phyloP scores from a whole-genome alignment of 352 stramenopile species.

The Pythium aphanidermatum region DNA sequence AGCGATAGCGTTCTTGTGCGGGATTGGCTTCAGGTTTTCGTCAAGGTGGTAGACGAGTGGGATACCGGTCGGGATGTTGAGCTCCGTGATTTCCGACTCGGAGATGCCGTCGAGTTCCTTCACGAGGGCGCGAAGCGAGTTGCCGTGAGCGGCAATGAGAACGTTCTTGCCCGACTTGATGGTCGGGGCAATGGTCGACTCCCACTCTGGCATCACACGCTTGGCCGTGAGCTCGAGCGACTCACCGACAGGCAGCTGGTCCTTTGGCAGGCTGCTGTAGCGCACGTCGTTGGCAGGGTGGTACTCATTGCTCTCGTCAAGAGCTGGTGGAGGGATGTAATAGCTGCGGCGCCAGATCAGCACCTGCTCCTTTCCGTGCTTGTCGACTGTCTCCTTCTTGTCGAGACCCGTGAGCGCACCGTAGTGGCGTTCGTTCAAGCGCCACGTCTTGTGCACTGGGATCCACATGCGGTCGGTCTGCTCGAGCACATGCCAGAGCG shows the following conservation, averaged over 20 bases:
- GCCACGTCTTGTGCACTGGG: slow-evolving; percentile 92
- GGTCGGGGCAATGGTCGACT: slow-evolving; percentile 88
- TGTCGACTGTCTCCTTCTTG: slow-evolving; percentile 88
- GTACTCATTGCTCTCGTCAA: slow-evolving; percentile 89
- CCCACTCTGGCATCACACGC: slow-evolving; percentile 89
- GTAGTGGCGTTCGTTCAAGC: slow-evolving; percentile 90
- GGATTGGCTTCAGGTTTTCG: slow-evolving; percentile 80
- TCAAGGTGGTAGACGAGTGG: slow-evolving; percentile 87
- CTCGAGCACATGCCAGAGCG: slow-evolving; percentile 91
- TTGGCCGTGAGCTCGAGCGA: slow-evolving; percentile 93
- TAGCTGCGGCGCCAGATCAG: slow-evolving; percentile 97
- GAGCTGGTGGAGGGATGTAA: slow-evolving; percentile 94
- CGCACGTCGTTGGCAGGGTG: slow-evolving; percentile 90
- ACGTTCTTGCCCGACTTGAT: slow-evolving; percentile 93
- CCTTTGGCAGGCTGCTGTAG: slow-evolving; percentile 82
- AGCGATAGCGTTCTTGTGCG: slow-evolving; percentile 77
- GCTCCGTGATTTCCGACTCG: slow-evolving; percentile 90
- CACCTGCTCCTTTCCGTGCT: slow-evolving; percentile 91
- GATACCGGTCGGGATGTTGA: slow-evolving; percentile 92
- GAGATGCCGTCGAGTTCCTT: slow-evolving; percentile 93
- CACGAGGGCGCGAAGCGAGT: slow-evolving; percentile 89
- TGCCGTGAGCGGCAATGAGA: slow-evolving; percentile 93
- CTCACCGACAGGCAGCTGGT: slow-evolving; percentile 89
- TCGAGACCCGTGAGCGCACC: slow-evolving; percentile 88
- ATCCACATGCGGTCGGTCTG: slow-evolving; percentile 94